Base-by-base conservation (phyloP, 768 basidiomycete genomes). In the Amanita exitialis region DNA sequence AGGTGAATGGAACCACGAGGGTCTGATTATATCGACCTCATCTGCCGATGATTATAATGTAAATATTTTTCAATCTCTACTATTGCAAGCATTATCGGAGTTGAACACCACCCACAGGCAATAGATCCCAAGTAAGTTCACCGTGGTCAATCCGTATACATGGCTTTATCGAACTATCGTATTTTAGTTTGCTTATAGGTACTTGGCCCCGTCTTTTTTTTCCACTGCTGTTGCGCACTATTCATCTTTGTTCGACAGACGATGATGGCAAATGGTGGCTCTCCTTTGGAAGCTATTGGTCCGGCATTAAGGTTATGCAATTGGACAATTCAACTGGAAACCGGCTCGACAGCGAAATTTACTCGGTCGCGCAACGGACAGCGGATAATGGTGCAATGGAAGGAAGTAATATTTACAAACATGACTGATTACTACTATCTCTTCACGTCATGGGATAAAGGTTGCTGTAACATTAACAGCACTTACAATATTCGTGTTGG, bases 401-500 rank as follows among this genome's bases (percentile, higher is more conserved):
- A 57, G 77, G 73, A 16, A 70, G 71, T 47, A 62, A 63, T 36
- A 65, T 79, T 36, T 76, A 64, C 61, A 70, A 76, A 56, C 58
- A 59, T 53, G 67, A 69, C 30, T n/a, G 67, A 55, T 44, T 79
- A 63, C 56, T 80, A 71, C 61, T 81, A 79, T 55, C 66, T 81
- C 15, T 81, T 81, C 62, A 68, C 72, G 0, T 73, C 72, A 8
- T 79, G 77, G 78, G 78, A 79, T 54, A 63, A 62, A 2, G 79
- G 77, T 62, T 79, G 78, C 61, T 42, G 59, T 20, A 78, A 77
- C 3, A 70, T 68, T 12, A 65, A 62, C 8, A 77, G 76, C 61
- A 80, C 78, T 0, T 80, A 80, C 57, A 82, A 79, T 53, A 82
- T 80, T 49, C 71, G 77, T 6, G 78, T 82, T 27, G 77, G 76